A percentile compares a stretch with the other conserved stretches of the same genome.
phyloP scores from a whole-genome alignment of 148 eudicot species.

The Rhododendron henanense region DNA sequence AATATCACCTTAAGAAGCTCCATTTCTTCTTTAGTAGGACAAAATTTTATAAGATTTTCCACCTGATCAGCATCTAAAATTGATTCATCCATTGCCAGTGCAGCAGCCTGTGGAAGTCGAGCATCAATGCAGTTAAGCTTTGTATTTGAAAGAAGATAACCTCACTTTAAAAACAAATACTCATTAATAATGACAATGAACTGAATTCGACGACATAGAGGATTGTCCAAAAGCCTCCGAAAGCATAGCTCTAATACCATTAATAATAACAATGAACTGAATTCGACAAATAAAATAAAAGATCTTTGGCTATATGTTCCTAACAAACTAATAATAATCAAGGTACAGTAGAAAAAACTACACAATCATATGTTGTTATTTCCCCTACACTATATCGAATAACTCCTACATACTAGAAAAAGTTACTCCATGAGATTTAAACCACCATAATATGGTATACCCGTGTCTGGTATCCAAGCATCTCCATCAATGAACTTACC shows the following conservation, averaged over 20 bases:
- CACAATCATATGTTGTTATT: background rate
- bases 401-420: background rate
- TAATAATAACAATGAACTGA: background rate
- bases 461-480: background rate
- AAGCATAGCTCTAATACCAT: background rate
- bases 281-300: background rate
- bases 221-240: background rate
- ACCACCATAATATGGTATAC: background rate
- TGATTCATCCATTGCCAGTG: slow-evolving; percentile 90
- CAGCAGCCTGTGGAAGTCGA: slow-evolving; percentile 64
- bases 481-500: background rate
- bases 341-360: background rate
- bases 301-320: background rate
- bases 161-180: background rate
- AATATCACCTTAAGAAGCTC: slow-evolving; percentile 75
- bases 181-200: background rate
- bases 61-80: slow-evolving; percentile 98
- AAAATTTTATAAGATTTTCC: slow-evolving; percentile 91
- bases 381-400: background rate
- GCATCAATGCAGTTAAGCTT: slow-evolving; percentile 4
- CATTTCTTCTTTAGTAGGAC: slow-evolving; percentile 99
- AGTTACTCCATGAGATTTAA: background rate
- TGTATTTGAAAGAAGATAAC: background rate
- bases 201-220: background rate
- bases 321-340: background rate